phyloP scores from a whole-genome alignment of 345 rosid genomes.

The Pugionium dolabratum region DNA sequence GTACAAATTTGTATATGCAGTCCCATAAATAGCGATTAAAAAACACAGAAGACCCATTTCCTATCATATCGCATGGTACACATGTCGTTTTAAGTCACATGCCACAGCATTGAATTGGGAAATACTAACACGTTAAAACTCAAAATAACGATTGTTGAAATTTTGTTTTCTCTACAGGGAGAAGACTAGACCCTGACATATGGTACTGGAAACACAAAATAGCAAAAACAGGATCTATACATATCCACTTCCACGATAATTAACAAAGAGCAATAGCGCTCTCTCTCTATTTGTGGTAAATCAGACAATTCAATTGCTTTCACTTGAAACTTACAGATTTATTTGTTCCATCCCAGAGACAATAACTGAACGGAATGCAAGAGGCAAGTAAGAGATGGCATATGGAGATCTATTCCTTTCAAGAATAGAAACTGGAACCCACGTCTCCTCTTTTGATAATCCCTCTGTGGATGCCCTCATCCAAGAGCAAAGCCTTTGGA shows the following conservation, averaged over 20 bases:
- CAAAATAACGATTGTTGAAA: neutral
- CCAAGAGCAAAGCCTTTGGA: slow-evolving; percentile 92
- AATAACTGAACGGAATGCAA: slow-evolving; percentile 77
- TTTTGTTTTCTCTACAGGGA: neutral
- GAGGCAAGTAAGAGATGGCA: slow-evolving; percentile 85
- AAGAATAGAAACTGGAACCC: slow-evolving; percentile 86
- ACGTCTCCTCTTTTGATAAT: slow-evolving; percentile 79
- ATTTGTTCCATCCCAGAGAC: slow-evolving; percentile 87
- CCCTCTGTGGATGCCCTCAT: slow-evolving; percentile 77
- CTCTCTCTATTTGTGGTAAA: slow-evolving; percentile 16
- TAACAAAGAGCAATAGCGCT: slow-evolving; percentile 13
- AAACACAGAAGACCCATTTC: neutral
- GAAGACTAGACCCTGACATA: slow-evolving; percentile 14
- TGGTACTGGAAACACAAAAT: slow-evolving; percentile 20
- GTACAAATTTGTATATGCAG: neutral
- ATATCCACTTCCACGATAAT: slow-evolving; percentile 10
- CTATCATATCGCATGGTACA: slow-evolving; percentile 19
- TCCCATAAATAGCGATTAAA: slow-evolving; percentile 5
- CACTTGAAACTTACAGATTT: slow-evolving; percentile 60
- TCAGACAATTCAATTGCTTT: slow-evolving; percentile 3
- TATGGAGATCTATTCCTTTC: slow-evolving; percentile 93
- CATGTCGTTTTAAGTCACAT: neutral
- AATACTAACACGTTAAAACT: slow-evolving; percentile 1
- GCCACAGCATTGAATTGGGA: neutral
- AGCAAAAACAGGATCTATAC: neutral